Evolutionary conservation across 2,329 filamentous ascomycete genomes (phyloP).

Genomic region (Cadophora sp.): DNA sequence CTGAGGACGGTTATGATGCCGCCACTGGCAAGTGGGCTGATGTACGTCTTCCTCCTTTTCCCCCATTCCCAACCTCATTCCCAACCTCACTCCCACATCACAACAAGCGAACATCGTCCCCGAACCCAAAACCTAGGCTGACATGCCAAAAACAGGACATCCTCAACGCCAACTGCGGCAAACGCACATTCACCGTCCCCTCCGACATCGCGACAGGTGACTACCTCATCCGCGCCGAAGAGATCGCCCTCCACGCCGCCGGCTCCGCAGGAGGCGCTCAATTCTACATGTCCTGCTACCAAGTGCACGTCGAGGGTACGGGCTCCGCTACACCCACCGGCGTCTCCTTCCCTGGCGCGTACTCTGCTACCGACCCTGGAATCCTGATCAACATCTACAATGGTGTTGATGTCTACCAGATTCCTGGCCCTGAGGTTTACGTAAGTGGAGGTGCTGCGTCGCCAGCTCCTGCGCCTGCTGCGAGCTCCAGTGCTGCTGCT

Average conservation of each 20-base stretch:
- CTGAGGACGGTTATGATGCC: slow-evolving; percentile 36
- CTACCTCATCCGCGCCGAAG: slow-evolving; percentile 61
- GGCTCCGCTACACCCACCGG: slow-evolving; percentile 49
- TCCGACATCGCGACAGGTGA: slow-evolving; percentile 58
- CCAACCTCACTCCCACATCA: not conserved
- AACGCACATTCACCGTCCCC: slow-evolving; percentile 57
- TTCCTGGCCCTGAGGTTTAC: slow-evolving; percentile 10
- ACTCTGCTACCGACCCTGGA: slow-evolving; percentile 53
- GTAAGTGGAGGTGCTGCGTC: not conserved
- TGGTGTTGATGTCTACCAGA: slow-evolving; percentile 3
- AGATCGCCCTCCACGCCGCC: slow-evolving; percentile 60
- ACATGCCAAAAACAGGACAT: slow-evolving; percentile 25
- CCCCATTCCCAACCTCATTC: not conserved
- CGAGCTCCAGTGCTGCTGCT: not conserved
- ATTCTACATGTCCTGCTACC: slow-evolving; percentile 49
- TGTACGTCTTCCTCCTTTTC: slow-evolving; percentile 21
- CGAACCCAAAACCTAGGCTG: too few relatives aligned
- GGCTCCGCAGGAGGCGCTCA: slow-evolving; percentile 47
- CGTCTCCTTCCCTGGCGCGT: slow-evolving; percentile 55
- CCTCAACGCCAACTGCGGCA: slow-evolving; percentile 50
- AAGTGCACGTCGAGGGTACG: slow-evolving; percentile 53
- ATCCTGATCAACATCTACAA: slow-evolving; percentile 54
- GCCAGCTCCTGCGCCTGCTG: not conserved
- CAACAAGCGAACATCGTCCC: not conserved
- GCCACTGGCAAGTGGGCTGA: slow-evolving; percentile 32